Conservation (phyloP, 306 rosid genomes). For the Prunus dulcis region DNA sequence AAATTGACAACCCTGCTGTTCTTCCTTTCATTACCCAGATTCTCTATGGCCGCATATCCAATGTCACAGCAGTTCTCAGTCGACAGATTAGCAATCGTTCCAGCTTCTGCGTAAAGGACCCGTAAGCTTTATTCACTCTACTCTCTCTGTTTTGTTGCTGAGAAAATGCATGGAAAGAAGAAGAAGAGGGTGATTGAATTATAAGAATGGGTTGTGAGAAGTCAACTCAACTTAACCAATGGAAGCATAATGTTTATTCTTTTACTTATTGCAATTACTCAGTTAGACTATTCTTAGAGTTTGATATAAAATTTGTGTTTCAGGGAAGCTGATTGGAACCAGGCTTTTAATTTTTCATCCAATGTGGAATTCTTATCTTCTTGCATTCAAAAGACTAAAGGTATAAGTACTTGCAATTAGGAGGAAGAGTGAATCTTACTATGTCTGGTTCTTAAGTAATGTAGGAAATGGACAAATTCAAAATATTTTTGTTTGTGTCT, state of each 20-base stretch:
- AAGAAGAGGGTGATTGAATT: background rate
- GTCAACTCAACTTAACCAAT: background rate
- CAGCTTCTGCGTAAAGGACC: conserved; percentile 73
- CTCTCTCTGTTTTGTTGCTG: background rate
- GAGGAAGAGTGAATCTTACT: conserved; percentile 4
- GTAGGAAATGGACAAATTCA: background rate
- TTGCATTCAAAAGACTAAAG: conserved; percentile 70
- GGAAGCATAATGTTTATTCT: background rate
- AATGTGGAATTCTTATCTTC: conserved; percentile 75
- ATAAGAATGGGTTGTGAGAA: background rate
- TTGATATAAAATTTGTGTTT: conserved; percentile 28
- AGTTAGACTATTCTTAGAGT: background rate
- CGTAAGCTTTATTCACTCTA: conserved; percentile 45
- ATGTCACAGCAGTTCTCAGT: conserved; percentile 59
- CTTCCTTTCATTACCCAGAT: conserved; percentile 63
- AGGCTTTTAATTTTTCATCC: conserved; percentile 77
- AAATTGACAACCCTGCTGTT: conserved; percentile 55
- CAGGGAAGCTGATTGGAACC: conserved; percentile 90
- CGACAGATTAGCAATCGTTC: conserved; percentile 42
- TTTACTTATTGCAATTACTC: background rate
- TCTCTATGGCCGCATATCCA: conserved; percentile 54
- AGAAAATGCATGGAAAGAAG: background rate
- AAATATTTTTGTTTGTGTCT: background rate
- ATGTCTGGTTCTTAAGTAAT: background rate
- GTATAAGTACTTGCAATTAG: conserved; percentile 38